Percentiles rank a stretch among this genome's conserved stretches.
Conservation (phyloP, 495 filamentous ascomycete species). For the Chlorociboria aeruginascens region DNA sequence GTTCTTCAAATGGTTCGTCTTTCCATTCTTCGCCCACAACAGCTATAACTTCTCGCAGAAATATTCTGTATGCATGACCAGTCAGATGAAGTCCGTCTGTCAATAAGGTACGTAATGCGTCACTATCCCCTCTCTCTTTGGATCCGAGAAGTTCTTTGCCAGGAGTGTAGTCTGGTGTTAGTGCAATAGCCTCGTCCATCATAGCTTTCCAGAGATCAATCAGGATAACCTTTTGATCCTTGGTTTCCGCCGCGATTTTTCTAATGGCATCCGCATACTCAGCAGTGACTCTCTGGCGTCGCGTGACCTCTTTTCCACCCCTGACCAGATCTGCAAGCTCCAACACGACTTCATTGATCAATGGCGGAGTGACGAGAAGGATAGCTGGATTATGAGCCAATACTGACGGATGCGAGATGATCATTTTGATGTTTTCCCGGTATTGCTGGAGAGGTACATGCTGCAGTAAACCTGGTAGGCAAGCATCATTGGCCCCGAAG, state of each 20-base stretch:
- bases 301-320: conserved; percentile 25
- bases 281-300: conserved; percentile 42
- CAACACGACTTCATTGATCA: conserved; percentile 48
- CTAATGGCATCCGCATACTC: conserved; percentile 46
- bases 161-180: conserved; percentile 17
- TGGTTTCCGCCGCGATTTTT: conserved; percentile 39
- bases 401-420: conserved; percentile 44
- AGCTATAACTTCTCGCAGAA: conserved; percentile 31
- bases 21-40: conserved; percentile 29
- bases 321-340: conserved; percentile 29
- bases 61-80: conserved; percentile 35
- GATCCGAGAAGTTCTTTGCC: conserved; percentile 29
- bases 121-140: conserved; percentile 27
- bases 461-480: conserved; percentile 35
- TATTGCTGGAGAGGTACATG: conserved; percentile 50
- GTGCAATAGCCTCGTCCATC: conserved; percentile 38
- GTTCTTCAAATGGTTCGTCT: conserved; percentile 18
- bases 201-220: conserved; percentile 53
- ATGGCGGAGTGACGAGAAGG: conserved; percentile 54
- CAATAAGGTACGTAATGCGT: conserved; percentile 34
- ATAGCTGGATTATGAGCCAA: conserved; percentile 46
- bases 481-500: conserved; percentile 65
- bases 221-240: conserved; percentile 53
- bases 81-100: conserved; percentile 43
- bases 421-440: conserved; percentile 43